These are phyloP conservation scores for Exophiala mesophila DNA, from an alignment of 2,329 filamentous ascomycete genomes.

Conservation along the genomic window DNA sequence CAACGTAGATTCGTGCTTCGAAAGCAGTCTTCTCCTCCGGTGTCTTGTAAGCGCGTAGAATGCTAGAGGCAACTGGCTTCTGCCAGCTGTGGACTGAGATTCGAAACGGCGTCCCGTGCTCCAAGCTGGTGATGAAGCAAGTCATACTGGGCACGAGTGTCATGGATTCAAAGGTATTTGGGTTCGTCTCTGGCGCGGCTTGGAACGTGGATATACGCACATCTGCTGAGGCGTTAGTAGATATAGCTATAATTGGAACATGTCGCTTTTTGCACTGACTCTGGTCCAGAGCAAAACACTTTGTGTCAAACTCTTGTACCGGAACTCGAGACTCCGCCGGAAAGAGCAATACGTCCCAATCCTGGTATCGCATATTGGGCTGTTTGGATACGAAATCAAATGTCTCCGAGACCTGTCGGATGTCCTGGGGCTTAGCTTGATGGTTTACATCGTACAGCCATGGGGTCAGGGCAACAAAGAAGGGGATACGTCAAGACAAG, in stretches of 20 bases:
- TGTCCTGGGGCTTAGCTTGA: no score
- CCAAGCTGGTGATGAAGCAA: slow-evolving; percentile 64
- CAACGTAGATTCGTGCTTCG: slow-evolving; percentile 63
- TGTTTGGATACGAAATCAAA: no score
- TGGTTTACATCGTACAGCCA: no score
- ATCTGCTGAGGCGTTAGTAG: slow-evolving; percentile 5
- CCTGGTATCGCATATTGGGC: slow-evolving; percentile 75
- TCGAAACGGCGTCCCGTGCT: slow-evolving; percentile 56
- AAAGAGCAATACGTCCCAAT: slow-evolving; percentile 83
- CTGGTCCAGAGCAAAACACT: slow-evolving; percentile 60
- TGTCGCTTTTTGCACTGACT: slow-evolving; percentile 45
- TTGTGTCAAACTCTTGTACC: slow-evolving; percentile 75
- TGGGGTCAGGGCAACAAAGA: no score
- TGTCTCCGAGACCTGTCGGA: no score
- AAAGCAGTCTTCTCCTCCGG: slow-evolving; percentile 55
- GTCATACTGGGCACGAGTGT: slow-evolving; percentile 60
- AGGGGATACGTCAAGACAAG: no score
- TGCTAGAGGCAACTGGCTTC: slow-evolving; percentile 54
- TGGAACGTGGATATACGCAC: slow-evolving; percentile 1
- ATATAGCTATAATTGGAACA: no score
- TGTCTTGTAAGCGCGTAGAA: slow-evolving; percentile 53
- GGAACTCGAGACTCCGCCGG: slow-evolving; percentile 63
- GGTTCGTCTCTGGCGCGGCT: slow-evolving; percentile 3
- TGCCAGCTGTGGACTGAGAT: slow-evolving; percentile 74
- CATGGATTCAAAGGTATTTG: slow-evolving; percentile 20